phyloP scores from a whole-genome alignment of 176 grass and related monocot species.

The Zea luxurians region DNA sequence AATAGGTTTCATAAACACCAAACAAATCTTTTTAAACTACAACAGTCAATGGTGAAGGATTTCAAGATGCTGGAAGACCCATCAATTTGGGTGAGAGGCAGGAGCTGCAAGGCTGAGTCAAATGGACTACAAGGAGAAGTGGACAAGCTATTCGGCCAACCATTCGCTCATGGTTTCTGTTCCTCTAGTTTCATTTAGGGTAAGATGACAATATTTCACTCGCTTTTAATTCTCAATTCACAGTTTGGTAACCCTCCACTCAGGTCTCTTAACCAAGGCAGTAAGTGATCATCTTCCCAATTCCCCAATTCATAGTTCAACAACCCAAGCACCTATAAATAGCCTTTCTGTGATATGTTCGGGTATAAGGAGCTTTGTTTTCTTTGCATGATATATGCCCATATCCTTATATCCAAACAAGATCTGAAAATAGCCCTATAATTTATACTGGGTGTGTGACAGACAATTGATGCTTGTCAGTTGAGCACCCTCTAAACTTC shows the following conservation, averaged over 20 bases:
- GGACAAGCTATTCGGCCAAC: not conserved
- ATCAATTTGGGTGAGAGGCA: not conserved
- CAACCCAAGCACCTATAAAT: not conserved
- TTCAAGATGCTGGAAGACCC: constrained; percentile 26
- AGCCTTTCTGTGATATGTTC: not conserved
- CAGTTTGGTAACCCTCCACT: not conserved
- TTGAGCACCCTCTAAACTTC: not conserved
- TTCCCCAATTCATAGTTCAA: not conserved
- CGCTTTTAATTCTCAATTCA: not conserved
- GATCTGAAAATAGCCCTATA: not conserved
- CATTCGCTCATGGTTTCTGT: not conserved
- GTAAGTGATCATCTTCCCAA: not conserved
- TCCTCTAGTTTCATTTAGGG: not conserved
- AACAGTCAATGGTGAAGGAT: constrained; percentile 7
- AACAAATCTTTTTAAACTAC: constrained; percentile 20
- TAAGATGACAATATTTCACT: not conserved
- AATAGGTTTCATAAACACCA: constrained; percentile 25
- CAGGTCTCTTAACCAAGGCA: not conserved
- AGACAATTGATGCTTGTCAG: not conserved
- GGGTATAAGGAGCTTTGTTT: not conserved
- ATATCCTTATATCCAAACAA: not conserved
- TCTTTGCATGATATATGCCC: not conserved
- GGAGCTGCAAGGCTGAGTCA: constrained; percentile 16
- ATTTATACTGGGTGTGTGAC: not conserved
- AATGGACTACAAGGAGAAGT: not conserved